Evolutionary conservation across 306 rosid genomes (phyloP).

Genomic region (Mimosa pudica): DNA sequence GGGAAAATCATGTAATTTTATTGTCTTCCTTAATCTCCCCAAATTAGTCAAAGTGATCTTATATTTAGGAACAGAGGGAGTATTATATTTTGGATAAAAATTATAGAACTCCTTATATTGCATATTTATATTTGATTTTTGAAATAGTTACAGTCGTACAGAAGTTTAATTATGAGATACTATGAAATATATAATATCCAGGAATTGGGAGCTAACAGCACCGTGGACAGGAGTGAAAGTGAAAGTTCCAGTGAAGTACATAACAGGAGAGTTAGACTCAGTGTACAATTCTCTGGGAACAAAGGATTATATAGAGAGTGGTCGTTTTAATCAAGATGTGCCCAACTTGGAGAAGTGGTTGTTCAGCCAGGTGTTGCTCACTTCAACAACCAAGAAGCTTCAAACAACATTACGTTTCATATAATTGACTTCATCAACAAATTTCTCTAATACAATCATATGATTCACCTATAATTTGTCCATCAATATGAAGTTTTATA

Average conservation of each 20-base stretch:
- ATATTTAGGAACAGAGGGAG: no score
- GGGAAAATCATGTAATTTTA: no score
- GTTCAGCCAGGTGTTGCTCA: constrained; percentile 46
- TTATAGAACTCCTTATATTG: background rate
- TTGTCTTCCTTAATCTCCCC: no score
- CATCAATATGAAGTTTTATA: background rate
- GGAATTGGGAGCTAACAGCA: constrained; percentile 49
- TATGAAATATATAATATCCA: background rate
- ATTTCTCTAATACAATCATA: background rate
- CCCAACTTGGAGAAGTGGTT: constrained; percentile 41
- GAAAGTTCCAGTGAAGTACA: constrained; percentile 39
- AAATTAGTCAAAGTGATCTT: no score
- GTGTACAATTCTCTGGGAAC: constrained; percentile 33
- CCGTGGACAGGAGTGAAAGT: constrained; percentile 39
- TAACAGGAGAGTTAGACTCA: constrained; percentile 30
- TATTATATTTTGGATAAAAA: no score
- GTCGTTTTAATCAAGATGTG: constrained; percentile 44
- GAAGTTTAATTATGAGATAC: no score
- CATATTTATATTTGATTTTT: no score
- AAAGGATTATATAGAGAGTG: constrained; percentile 37
- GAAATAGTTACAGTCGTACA: no score
- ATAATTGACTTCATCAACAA: constrained; percentile 36
- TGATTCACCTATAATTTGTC: background rate
- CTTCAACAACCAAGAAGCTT: constrained; percentile 51
- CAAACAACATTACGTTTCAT: constrained; percentile 37